Evolutionary conservation across 768 basidiomycete genomes (phyloP).

Genomic region (button mushroom (Agaricus bisporus)): DNA sequence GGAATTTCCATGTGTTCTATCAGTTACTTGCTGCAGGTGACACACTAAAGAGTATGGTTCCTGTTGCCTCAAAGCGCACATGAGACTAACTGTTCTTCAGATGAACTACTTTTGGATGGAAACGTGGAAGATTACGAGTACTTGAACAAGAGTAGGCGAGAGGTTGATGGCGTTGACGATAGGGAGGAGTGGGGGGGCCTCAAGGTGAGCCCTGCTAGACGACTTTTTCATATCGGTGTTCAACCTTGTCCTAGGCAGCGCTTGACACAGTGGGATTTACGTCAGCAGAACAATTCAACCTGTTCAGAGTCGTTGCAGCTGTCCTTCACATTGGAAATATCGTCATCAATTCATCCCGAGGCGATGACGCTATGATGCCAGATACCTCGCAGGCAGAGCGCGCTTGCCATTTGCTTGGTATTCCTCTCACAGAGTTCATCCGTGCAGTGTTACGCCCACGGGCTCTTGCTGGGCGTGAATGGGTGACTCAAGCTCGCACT

Average conservation of each 20-base stretch:
- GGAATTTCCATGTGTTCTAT: slow-evolving; percentile 97
- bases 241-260: slow-evolving; percentile 49
- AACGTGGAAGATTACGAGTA: slow-evolving; percentile 82
- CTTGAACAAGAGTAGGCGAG: slow-evolving; percentile 80
- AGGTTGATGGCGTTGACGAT: slow-evolving; percentile 96
- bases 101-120: slow-evolving; percentile 67
- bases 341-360: slow-evolving; percentile 66
- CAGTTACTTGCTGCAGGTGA: slow-evolving; percentile 81
- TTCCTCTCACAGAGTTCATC: slow-evolving; percentile 82
- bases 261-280: slow-evolving; percentile 89
- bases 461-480: slow-evolving; percentile 91
- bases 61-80: neutral
- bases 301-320: slow-evolving; percentile 91
- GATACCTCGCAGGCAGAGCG: slow-evolving; percentile 83
- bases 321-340: slow-evolving; percentile 97
- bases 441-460: slow-evolving; percentile 85
- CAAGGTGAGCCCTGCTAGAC: slow-evolving; percentile 41
- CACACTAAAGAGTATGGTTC: slow-evolving; percentile 54
- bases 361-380: slow-evolving; percentile 74
- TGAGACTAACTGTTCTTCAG: slow-evolving; percentile 29
- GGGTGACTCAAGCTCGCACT: slow-evolving; percentile 92
- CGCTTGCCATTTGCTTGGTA: slow-evolving; percentile 86
- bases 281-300: slow-evolving; percentile 75
- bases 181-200: slow-evolving; percentile 79
- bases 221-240: slow-evolving; percentile 3